phyloP scores from a whole-genome alignment of 164 flowering plant species.

The Nymphaea thermarum region DNA sequence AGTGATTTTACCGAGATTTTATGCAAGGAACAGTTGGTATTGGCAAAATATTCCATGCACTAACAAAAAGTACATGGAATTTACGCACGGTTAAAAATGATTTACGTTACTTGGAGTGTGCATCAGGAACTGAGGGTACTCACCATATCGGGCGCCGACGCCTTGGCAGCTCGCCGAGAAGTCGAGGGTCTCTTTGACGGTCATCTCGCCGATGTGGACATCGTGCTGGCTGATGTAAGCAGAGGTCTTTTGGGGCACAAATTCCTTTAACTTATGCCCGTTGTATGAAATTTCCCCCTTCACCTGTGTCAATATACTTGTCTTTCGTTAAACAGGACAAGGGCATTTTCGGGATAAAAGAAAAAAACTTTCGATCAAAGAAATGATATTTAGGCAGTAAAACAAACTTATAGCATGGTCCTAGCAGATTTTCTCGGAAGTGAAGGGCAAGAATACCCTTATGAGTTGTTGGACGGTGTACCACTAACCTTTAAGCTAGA shows the following conservation, averaged over 20 bases:
- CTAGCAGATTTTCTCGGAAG: no score
- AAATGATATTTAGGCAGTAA: no score
- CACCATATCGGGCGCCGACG: conserved; percentile 86
- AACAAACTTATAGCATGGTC: no score
- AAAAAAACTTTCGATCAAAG: background rate
- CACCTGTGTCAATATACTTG: conserved; percentile 19
- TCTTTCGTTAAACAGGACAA: background rate
- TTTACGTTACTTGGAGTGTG: no score
- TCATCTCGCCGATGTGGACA: conserved; percentile 84
- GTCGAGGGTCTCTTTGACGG: conserved; percentile 92
- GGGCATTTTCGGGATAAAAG: no score
- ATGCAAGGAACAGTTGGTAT: background rate
- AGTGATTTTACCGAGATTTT: no score
- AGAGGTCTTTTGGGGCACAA: conserved; percentile 79
- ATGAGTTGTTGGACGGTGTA: no score
- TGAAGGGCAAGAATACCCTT: no score
- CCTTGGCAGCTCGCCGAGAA: conserved; percentile 97
- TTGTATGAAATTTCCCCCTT: conserved; percentile 72
- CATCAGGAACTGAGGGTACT: background rate
- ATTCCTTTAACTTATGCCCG: conserved; percentile 63
- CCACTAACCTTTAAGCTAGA: conserved; percentile 33
- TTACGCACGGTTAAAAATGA: no score
- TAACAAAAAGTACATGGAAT: background rate
- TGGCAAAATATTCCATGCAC: background rate
- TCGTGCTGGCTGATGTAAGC: conserved; percentile 95